Evolutionary conservation across 441 rosid species (phyloP).

Genomic region (Brassica hybrid): DNA sequence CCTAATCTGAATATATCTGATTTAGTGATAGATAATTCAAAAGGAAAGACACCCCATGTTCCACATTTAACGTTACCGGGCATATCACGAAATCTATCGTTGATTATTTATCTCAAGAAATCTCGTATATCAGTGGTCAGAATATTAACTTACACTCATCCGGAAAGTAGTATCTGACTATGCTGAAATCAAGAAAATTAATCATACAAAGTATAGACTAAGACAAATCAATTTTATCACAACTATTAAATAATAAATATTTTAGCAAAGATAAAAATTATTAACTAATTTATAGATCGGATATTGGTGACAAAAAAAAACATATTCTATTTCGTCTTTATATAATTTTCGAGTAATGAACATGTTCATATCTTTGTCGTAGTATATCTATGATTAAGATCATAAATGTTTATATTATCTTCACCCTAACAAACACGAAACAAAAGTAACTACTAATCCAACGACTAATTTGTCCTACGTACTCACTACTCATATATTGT

Average conservation of each 20-base stretch:
- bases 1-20: slow-evolving; percentile 32
- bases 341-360: slow-evolving; percentile 9
- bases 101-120: slow-evolving; percentile 15
- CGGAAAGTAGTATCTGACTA: slow-evolving; percentile 18
- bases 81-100: slow-evolving; percentile 37
- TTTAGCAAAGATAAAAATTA: background rate
- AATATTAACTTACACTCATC: slow-evolving; percentile 9
- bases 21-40: slow-evolving; percentile 19
- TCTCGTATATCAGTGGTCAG: slow-evolving; percentile 10
- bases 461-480: slow-evolving; percentile 42
- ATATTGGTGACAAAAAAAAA: slow-evolving; percentile 18
- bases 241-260: background rate
- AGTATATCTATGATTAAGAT: slow-evolving; percentile 31
- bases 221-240: background rate
- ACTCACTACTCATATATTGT: slow-evolving; percentile 20
- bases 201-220: slow-evolving; percentile 6
- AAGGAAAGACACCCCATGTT: slow-evolving; percentile 39
- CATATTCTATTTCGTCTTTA: slow-evolving; percentile 15
- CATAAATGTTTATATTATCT: slow-evolving; percentile 32
- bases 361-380: slow-evolving; percentile 35
- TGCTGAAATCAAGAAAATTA: slow-evolving; percentile 22
- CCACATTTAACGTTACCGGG: slow-evolving; percentile 37
- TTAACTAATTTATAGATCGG: background rate
- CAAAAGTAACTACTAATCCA: slow-evolving; percentile 39
- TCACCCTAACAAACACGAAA: slow-evolving; percentile 23